Percentiles rank a stretch among this genome's conserved stretches.
These are phyloP conservation scores for Beauveria scarabaeidicola DNA, from an alignment of 2,329 filamentous ascomycete species.

Conservation along the genomic window DNA sequence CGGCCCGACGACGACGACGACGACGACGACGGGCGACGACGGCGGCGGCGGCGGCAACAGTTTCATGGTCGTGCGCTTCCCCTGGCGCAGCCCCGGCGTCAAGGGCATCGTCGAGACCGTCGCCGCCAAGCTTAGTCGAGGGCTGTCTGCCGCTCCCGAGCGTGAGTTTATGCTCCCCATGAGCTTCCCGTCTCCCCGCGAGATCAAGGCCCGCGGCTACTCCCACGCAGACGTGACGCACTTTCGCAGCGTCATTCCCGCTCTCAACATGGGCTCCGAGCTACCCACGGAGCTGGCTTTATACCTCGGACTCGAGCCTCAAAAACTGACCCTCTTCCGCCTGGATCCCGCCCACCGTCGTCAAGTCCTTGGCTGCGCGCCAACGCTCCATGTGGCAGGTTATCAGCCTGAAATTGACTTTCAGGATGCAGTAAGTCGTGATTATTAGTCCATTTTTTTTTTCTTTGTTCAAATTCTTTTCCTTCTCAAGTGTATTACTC, in stretches of 20 bases:
- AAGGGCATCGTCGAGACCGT: slow-evolving; percentile 36
- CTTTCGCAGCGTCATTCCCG: slow-evolving; percentile 49
- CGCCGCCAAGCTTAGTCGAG: slow-evolving; percentile 43
- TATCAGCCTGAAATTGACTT: slow-evolving; percentile 60
- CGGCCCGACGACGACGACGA: slow-evolving; percentile 30
- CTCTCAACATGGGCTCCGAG: slow-evolving; percentile 50
- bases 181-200: slow-evolving; percentile 46
- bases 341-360: slow-evolving; percentile 50
- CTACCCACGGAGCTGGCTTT: slow-evolving; percentile 53
- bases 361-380: slow-evolving; percentile 53
- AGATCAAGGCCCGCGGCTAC: slow-evolving; percentile 53
- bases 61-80: slow-evolving; percentile 60
- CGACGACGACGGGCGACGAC: background rate
- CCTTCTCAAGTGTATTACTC: background rate
- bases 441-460: background rate
- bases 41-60: background rate
- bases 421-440: slow-evolving; percentile 58
- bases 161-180: slow-evolving; percentile 60
- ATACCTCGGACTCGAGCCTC: slow-evolving; percentile 55
- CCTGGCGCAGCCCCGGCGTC: slow-evolving; percentile 44
- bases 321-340: slow-evolving; percentile 60
- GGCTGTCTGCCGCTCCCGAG: slow-evolving; percentile 44
- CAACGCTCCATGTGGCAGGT: slow-evolving; percentile 47
- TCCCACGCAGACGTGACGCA: slow-evolving; percentile 52
- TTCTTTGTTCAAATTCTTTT: background rate